Percentiles rank a stretch among this genome's conserved stretches.
Conservation (phyloP, 306 rosid genomes). For the Cucumis hystrix region DNA sequence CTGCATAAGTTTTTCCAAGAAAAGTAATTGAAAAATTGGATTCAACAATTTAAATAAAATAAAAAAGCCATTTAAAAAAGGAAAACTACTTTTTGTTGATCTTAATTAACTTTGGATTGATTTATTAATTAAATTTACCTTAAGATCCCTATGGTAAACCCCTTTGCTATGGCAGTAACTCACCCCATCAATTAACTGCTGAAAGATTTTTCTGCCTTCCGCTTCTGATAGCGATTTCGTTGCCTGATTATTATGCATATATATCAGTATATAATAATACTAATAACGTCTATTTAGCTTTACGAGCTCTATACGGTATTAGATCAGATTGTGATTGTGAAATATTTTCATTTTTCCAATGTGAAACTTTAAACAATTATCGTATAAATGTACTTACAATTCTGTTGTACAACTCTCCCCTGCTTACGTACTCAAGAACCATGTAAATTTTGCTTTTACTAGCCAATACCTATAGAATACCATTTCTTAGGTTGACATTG, state of each 20-base stretch:
- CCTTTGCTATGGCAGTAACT: slow-evolving; percentile 80
- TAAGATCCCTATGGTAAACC: slow-evolving; percentile 88
- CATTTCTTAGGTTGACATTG: no score
- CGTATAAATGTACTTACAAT: slow-evolving; percentile 33
- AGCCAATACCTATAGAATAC: slow-evolving; percentile 52
- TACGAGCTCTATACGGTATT: no score
- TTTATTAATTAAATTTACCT: slow-evolving; percentile 25
- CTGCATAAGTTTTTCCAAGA: slow-evolving; percentile 24
- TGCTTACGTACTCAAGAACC: slow-evolving; percentile 76
- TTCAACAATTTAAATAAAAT: no score
- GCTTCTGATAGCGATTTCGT: slow-evolving; percentile 40
- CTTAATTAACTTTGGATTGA: no score
- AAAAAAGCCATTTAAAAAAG: no score
- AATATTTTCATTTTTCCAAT: no score
- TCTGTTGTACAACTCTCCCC: slow-evolving; percentile 70
- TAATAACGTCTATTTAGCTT: no score
- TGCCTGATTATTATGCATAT: slow-evolving; percentile 23
- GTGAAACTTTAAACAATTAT: no score
- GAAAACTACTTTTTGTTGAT: no score
- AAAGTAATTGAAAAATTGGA: not conserved
- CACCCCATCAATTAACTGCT: slow-evolving; percentile 81
- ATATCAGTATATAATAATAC: no score
- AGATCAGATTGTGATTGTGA: no score
- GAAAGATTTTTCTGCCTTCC: slow-evolving; percentile 63
- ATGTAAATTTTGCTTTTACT: slow-evolving; percentile 86